These are phyloP conservation scores for Xerocomus amazonicus DNA, from an alignment of 1,284 basidiomycete species.

Conservation along the genomic window DNA sequence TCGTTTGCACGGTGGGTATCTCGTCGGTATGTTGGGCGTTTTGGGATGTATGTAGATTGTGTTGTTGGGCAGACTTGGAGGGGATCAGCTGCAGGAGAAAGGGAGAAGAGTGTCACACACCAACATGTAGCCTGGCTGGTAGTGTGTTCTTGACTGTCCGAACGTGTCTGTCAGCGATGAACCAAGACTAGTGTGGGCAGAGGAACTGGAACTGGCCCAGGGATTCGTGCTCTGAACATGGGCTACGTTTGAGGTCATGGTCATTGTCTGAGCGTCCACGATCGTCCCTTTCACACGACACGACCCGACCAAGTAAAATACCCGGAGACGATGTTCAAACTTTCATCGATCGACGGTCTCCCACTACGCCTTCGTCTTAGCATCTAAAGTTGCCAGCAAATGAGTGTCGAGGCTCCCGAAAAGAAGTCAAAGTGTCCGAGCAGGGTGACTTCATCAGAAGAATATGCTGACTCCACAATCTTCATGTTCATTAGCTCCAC, in stretches of 20 bases:
- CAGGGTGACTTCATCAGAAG: no score
- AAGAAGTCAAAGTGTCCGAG: no score
- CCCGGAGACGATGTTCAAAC: no score
- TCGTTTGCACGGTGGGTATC: constrained; percentile 64
- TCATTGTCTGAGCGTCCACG: background rate
- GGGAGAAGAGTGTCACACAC: constrained; percentile 36
- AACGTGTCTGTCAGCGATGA: constrained; percentile 49
- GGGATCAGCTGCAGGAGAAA: background rate
- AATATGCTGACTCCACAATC: no score
- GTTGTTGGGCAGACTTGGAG: constrained; percentile 56
- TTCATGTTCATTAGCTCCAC: no score
- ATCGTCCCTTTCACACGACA: background rate
- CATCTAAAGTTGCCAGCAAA: no score
- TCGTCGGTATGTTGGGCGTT: constrained; percentile 63
- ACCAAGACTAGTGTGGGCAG: constrained; percentile 17
- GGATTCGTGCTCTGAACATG: constrained; percentile 24
- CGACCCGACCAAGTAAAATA: no score
- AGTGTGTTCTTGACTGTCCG: constrained; percentile 65
- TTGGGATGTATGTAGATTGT: constrained; percentile 52
- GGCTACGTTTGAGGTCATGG: constrained; percentile 25
- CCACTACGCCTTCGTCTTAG: no score
- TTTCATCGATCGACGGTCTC: no score
- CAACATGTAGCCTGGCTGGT: constrained; percentile 74
- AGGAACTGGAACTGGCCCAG: constrained; percentile 27
- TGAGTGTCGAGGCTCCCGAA: no score